Base-by-base conservation (phyloP, 352 stramenopile species). In the Phytophthora gonapodyides region DNA sequence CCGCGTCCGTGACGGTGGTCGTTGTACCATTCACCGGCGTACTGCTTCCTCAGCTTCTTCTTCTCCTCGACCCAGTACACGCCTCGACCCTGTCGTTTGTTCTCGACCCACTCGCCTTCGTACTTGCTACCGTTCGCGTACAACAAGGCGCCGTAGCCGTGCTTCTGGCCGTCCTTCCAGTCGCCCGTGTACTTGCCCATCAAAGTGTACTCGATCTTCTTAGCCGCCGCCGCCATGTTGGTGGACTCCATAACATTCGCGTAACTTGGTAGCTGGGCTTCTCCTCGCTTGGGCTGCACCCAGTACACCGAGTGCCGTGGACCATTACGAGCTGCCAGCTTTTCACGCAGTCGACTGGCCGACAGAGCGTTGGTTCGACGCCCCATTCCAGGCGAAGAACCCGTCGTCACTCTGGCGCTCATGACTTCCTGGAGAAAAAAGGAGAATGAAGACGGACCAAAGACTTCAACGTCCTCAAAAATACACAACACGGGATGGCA, bases 51-150 rank as follows among this genome's bases (percentile, higher is more conserved):
- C 24, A 96, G 58, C 21, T 82, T 82, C 15, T 73, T 69, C 41
- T 85, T 85, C n/a, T 83, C 69, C 5, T 80, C 76, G 35, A 94
- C 75, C 88, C 88, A 97, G 54, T 87, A 88, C 12, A 87, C 91
- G 11, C 75, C 82, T 30, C 82, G 79, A 21, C 93, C 93, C 8
- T 97, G 71, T 30, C 92, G 93, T 66, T 87, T 78, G 42, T 88
- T 87, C 11, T 90, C 61, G 5, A 73, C 41, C 80, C 91, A 97
- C 53, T 95, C 81, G 10, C 92, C 93, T 61, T 97, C 78, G 67
- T 96, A 98, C 54, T 91, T 95, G 76, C 91, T 96, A 8, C 92
- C 91, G 61, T 97, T 97, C 11, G 85, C 78, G 52, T 93, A 96
- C 34, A 94, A 58, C 36, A 97, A 88, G 27, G 81, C 90, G 10